These are phyloP conservation scores for Camelina neglecta DNA, from an alignment of 345 rosid species.

Conservation along the genomic window DNA sequence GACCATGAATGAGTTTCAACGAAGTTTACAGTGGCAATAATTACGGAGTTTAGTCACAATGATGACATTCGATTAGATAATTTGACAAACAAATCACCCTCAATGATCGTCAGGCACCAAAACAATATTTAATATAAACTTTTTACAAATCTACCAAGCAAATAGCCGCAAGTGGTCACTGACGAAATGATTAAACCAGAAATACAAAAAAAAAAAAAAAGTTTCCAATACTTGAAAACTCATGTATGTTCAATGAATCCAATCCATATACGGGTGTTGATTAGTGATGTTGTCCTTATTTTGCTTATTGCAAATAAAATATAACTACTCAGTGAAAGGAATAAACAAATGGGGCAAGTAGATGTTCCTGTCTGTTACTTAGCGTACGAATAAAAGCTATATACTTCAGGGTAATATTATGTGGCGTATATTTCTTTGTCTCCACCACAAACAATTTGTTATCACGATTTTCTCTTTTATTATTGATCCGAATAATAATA, in stretches of 20 bases:
- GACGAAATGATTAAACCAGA: constrained; percentile 25
- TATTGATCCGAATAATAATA: constrained; percentile 28
- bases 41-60: no score
- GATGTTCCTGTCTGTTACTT: constrained; percentile 35
- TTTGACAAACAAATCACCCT: constrained; percentile 29
- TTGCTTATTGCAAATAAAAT: constrained; percentile 20
- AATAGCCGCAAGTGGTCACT: constrained; percentile 19
- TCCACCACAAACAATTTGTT: constrained; percentile 11
- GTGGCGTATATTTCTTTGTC: constrained; percentile 22
- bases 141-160: constrained; percentile 30
- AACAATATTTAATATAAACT: constrained; percentile 29
- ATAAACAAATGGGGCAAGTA: constrained; percentile 37
- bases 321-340: constrained; percentile 13
- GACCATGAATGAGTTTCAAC: no score
- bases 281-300: constrained; percentile 34
- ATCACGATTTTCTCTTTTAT: not conserved
- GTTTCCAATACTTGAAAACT: constrained; percentile 6
- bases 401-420: constrained; percentile 16
- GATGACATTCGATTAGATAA: not conserved
- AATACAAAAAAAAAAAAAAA: not conserved
- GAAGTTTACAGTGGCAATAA: no score
- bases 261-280: not conserved
- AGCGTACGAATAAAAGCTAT: constrained; percentile 39
- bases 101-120: constrained; percentile 28
- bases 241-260: constrained; percentile 44